These are phyloP conservation scores for Nannochloris sp. DNA, from an alignment of 139 green algal genomes.

Conservation along the genomic window DNA sequence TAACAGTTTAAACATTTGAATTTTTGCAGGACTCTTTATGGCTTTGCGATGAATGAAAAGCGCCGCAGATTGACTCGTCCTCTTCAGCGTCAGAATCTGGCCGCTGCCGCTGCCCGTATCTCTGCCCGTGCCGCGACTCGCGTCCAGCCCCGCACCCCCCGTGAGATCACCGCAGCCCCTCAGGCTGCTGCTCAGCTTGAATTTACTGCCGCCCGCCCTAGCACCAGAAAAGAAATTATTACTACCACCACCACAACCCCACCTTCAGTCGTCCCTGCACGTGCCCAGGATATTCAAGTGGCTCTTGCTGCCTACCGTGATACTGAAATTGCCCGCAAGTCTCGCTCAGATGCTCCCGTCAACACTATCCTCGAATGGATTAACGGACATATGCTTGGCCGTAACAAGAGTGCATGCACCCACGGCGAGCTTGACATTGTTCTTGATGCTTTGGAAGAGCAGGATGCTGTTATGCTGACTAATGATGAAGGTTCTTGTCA, in stretches of 20 bases:
- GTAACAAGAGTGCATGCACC: not conserved
- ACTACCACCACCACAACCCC: not conserved
- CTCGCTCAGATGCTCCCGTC: not conserved
- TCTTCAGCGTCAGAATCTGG: not conserved
- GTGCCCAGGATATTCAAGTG: constrained; percentile 13
- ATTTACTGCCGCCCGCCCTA: not conserved
- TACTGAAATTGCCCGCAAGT: not conserved
- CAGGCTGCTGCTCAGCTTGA: not conserved
- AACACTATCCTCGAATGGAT: constrained; percentile 3
- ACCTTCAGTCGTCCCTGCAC: not conserved
- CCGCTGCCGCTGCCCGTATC: not conserved
- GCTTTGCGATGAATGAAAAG: constrained; percentile 4
- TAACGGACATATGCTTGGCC: not conserved
- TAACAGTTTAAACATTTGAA: too few species aligned
- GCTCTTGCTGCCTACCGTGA: constrained; percentile 2
- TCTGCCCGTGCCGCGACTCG: not conserved
- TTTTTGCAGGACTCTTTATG: constrained; percentile 15
- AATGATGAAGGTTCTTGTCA: not conserved
- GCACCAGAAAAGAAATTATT: too few species aligned
- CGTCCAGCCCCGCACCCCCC: too few species aligned
- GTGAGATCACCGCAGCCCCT: too few species aligned
- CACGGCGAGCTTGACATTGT: constrained; percentile 6
- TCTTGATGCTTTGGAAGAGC: constrained; percentile 11
- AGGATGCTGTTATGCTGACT: constrained; percentile 11
- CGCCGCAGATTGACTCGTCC: not conserved